Evolutionary conservation across 768 basidiomycete genomes (phyloP).

Genomic region (Kwoniella heveanensis): DNA sequence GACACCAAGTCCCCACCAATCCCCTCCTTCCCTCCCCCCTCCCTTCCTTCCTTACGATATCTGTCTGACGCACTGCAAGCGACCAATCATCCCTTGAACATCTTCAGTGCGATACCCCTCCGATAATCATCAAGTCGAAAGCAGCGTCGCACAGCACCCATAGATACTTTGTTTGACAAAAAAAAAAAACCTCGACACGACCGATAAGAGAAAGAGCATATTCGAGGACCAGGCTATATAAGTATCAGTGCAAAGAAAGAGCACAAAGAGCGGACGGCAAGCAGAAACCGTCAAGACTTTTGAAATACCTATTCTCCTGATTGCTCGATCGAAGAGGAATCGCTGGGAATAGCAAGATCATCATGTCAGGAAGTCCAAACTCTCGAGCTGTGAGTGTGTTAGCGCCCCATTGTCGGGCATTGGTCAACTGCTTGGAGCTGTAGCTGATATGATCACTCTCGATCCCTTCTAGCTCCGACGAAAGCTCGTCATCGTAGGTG

Average conservation of each 20-base stretch:
- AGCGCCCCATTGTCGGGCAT: no score
- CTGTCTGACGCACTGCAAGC: not conserved
- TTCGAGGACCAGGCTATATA: no score
- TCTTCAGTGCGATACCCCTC: not conserved
- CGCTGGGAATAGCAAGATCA: not conserved
- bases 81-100: not conserved
- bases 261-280: no score
- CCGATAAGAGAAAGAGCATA: no score
- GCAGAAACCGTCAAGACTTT: no score
- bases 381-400: slow-evolving; percentile 30
- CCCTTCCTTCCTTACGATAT: not conserved
- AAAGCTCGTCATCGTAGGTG: slow-evolving; percentile 89
- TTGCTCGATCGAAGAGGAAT: no score
- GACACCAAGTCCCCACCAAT: not conserved
- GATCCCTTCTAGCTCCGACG: slow-evolving; percentile 70
- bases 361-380: slow-evolving; percentile 23
- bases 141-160: not conserved
- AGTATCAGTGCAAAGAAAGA: no score
- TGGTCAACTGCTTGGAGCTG: no score
- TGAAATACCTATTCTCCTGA: no score
- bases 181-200: no score
- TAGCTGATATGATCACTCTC: not conserved
- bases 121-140: not conserved
- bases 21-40: not conserved
- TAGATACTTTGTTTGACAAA: not conserved